phyloP scores from a whole-genome alignment of 345 rosid species.

The Balakata baccata region DNA sequence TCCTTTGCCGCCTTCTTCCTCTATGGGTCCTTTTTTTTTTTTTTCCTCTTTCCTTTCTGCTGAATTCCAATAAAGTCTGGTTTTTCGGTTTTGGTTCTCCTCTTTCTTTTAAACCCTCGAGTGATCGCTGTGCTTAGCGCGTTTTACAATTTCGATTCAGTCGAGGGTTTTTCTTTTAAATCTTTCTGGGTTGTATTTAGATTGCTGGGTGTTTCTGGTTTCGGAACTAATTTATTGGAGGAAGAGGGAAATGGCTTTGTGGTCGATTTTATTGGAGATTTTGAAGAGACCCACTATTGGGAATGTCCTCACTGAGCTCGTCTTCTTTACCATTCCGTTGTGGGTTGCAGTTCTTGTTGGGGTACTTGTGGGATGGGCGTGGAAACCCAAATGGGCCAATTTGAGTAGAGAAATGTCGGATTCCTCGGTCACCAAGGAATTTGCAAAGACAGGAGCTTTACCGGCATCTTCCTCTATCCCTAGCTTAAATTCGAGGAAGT shows the following conservation, averaged over 20 bases:
- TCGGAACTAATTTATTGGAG: background rate
- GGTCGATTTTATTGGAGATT: constrained; percentile 49
- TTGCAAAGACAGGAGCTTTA: constrained; percentile 9
- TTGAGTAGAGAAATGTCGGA: constrained; percentile 42
- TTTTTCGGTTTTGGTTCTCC: constrained; percentile 4
- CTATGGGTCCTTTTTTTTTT: background rate
- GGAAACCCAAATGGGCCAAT: constrained; percentile 92
- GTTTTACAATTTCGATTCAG: constrained; percentile 31
- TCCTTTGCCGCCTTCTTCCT: background rate
- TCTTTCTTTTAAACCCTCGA: constrained; percentile 34
- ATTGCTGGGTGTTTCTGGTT: background rate
- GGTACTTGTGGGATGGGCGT: constrained; percentile 86
- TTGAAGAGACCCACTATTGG: constrained; percentile 43
- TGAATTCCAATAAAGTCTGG: background rate
- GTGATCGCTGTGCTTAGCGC: constrained; percentile 38
- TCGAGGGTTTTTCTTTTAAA: constrained; percentile 40
- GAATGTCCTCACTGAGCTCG: constrained; percentile 46
- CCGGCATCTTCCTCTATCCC: constrained; percentile 28
- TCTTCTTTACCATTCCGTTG: constrained; percentile 54
- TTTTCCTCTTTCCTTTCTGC: background rate
- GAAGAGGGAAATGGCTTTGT: constrained; percentile 42
- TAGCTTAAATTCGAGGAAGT: constrained; percentile 40
- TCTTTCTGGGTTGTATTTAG: constrained; percentile 19
- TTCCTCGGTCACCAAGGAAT: constrained; percentile 18
- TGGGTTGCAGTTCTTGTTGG: constrained; percentile 88